A percentile compares a stretch with the other conserved stretches of the same genome.
phyloP scores from a whole-genome alignment of 2,329 filamentous ascomycete genomes.

The Botryotinia convoluta region DNA sequence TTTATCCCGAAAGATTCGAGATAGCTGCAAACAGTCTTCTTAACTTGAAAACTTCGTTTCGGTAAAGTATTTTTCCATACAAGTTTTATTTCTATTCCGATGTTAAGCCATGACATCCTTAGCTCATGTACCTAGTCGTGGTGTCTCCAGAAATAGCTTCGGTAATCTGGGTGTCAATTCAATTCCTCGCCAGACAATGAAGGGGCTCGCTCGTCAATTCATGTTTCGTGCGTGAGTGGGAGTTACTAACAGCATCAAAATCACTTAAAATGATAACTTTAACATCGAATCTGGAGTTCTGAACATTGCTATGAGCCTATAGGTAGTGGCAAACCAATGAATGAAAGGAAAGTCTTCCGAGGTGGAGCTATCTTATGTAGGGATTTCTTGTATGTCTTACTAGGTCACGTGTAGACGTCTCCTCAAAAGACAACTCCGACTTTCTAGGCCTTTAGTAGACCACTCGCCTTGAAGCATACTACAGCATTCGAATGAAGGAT shows the following conservation, averaged over 20 bases:
- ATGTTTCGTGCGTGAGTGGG: too few relatives aligned
- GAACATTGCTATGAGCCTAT: background rate
- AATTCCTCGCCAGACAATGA: background rate
- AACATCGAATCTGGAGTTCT: background rate
- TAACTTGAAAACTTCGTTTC: background rate
- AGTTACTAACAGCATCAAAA: background rate
- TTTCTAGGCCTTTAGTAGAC: background rate
- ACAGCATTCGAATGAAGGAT: background rate
- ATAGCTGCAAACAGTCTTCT: background rate
- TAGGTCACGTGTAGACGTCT: background rate
- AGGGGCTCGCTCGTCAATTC: background rate
- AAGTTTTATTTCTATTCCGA: background rate
- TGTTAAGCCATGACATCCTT: background rate
- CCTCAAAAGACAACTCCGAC: too few relatives aligned
- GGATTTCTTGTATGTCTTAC: too few relatives aligned
- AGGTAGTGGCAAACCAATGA: background rate
- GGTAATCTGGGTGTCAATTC: background rate
- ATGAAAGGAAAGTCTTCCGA: slow-evolving; percentile 2
- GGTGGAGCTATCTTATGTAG: background rate
- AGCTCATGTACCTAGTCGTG: background rate
- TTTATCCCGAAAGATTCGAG: background rate
- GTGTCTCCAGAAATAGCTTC: background rate
- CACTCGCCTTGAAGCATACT: background rate
- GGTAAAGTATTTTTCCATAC: background rate
- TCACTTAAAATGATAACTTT: background rate